phyloP scores from a whole-genome alignment of 1,284 basidiomycete genomes.

The Sanghuangporus weigelae region DNA sequence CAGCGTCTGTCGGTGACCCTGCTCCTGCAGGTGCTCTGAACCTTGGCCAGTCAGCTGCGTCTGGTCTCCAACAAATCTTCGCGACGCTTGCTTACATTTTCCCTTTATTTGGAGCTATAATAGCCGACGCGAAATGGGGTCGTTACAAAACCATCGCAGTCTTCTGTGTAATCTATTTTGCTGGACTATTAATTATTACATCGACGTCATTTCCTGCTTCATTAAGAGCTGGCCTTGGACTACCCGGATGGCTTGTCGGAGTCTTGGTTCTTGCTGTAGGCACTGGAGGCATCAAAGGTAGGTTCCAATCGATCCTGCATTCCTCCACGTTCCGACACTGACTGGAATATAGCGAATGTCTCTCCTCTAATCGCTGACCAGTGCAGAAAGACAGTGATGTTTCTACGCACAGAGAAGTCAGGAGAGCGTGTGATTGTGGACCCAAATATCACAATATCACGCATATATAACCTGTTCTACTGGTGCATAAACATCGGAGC shows the following conservation, averaged over 20 bases:
- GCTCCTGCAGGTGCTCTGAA: constrained; percentile 45
- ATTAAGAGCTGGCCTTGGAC: constrained; percentile 20
- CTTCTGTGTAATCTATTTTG: constrained; percentile 38
- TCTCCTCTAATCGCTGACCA: constrained; percentile 58
- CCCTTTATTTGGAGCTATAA: constrained; percentile 43
- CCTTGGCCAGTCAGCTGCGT: constrained; percentile 18
- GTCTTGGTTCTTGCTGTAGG: constrained; percentile 40
- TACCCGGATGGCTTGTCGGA: constrained; percentile 25
- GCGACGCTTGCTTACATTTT: constrained; percentile 45
- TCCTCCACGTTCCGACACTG: constrained; percentile 13
- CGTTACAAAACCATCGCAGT: constrained; percentile 58
- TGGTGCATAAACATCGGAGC: constrained; percentile 54
- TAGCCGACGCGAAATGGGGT: constrained; percentile 54
- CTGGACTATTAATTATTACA: constrained; percentile 15
- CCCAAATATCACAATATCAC: constrained; percentile 49
- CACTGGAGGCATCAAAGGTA: constrained; percentile 23
- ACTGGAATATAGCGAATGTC: constrained; percentile 43
- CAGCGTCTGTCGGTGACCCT: constrained; percentile 30
- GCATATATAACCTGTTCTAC: constrained; percentile 46
- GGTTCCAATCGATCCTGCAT: constrained; percentile 33
- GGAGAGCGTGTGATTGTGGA: constrained; percentile 63
- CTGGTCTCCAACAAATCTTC: constrained; percentile 39
- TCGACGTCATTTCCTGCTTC: constrained; percentile 13
- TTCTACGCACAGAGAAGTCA: constrained; percentile 40
- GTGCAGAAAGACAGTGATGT: constrained; percentile 38